These are phyloP conservation scores for Trametes gibbosa DNA, from an alignment of 768 basidiomycete genomes.

Conservation along the genomic window DNA sequence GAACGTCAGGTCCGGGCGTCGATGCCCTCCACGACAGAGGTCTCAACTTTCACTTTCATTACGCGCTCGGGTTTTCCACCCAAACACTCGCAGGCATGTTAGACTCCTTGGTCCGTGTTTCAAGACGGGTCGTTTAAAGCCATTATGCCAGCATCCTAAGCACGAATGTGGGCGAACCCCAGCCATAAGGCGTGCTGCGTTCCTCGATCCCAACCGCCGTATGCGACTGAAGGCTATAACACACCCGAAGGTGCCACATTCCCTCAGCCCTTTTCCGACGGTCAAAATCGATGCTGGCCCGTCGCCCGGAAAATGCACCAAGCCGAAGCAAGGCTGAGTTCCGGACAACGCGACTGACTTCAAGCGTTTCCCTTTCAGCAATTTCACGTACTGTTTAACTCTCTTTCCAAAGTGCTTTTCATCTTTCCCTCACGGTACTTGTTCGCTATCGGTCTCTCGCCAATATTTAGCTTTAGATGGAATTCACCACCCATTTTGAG, in stretches of 20 bases:
- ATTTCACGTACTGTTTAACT: slow-evolving; percentile 81
- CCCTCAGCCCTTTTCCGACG: slow-evolving; percentile 53
- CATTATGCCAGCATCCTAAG: slow-evolving; percentile 77
- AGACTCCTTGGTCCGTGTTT: slow-evolving; percentile 87
- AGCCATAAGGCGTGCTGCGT: slow-evolving; percentile 56
- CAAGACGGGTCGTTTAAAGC: slow-evolving; percentile 80
- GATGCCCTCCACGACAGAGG: slow-evolving; percentile 63
- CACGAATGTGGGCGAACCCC: slow-evolving; percentile 54
- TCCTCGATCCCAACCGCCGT: slow-evolving; percentile 58
- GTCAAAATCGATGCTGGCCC: slow-evolving; percentile 70
- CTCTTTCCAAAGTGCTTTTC: slow-evolving; percentile 81
- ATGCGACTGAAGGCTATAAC: slow-evolving; percentile 62
- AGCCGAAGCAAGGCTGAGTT: slow-evolving; percentile 33
- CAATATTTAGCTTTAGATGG: slow-evolving; percentile 84
- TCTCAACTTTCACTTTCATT: slow-evolving; percentile 71
- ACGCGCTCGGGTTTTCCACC: slow-evolving; percentile 66
- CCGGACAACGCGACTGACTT: slow-evolving; percentile 61
- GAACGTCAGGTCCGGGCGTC: slow-evolving; percentile 73
- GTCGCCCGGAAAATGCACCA: slow-evolving; percentile 35
- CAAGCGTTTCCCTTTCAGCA: slow-evolving; percentile 71
- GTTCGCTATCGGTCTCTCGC: slow-evolving; percentile 82
- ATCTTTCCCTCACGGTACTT: slow-evolving; percentile 83
- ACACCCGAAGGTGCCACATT: slow-evolving; percentile 67
- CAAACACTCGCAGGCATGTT: slow-evolving; percentile 80
- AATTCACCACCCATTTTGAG: slow-evolving; percentile 81